These are phyloP conservation scores for Citrus sp. DNA, from an alignment of 345 rosid species.

Conservation along the genomic window DNA sequence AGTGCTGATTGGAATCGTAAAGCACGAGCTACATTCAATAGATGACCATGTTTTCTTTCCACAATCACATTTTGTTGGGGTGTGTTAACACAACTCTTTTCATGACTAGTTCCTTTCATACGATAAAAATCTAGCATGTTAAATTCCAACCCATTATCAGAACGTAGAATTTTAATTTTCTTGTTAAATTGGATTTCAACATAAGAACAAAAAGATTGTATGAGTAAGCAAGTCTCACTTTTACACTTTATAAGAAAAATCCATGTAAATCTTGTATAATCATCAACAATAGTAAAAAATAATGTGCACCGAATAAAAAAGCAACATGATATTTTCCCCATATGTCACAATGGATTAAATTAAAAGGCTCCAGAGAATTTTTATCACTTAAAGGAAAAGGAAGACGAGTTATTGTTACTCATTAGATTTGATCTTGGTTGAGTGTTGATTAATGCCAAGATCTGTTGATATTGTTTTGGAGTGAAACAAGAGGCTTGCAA, in stretches of 20 bases:
- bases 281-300: neutral
- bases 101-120: neutral
- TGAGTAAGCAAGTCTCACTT: neutral
- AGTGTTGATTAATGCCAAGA: too few relatives aligned
- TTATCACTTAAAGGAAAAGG: neutral
- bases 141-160: neutral
- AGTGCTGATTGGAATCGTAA: neutral
- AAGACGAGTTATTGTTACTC: neutral
- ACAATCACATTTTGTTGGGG: neutral
- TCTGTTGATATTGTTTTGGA: too few relatives aligned
- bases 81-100: neutral
- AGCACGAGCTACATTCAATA: neutral
- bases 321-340: neutral
- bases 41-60: neutral
- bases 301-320: neutral
- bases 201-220: neutral
- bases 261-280: neutral
- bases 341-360: neutral
- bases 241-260: neutral
- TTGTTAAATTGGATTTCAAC: neutral
- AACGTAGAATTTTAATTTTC: neutral
- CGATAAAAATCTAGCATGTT: neutral
- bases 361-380: neutral
- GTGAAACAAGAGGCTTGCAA: too few relatives aligned
- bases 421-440: too few relatives aligned